Evolutionary conservation across 23 red algal genomes (phyloP), one percentile per base, ranked within the genome.

Genomic region (Gracilaria domingensis): DNA sequence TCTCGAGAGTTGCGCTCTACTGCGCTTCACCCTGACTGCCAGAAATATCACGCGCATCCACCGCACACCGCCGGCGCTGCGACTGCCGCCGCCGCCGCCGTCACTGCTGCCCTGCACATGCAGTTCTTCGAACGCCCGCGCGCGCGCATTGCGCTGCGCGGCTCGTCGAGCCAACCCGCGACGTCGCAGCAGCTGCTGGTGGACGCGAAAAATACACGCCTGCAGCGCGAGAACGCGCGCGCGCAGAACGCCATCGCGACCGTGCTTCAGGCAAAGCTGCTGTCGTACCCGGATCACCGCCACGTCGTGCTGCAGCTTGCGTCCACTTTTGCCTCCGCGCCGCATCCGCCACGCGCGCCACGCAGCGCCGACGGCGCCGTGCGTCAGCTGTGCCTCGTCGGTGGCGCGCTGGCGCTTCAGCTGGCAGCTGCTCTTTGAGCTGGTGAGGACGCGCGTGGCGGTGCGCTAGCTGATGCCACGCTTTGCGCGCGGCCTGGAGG

Each of bases 51-150:
- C n/a, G n/a, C n/a, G n/a, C n/a, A n/a, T n/a, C n/a, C n/a, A n/a
- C n/a, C n/a, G n/a, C 2, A n/a, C n/a, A n/a, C n/a, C n/a, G n/a
- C n/a, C n/a, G n/a, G n/a, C n/a, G n/a, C 75, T 17, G 17, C 80
- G 17, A 13, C 23, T 48, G 2, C 40, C 20, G n/a, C n/a, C n/a
- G n/a, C n/a, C n/a, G n/a, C n/a, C n/a, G n/a, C n/a, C n/a, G n/a
- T n/a, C n/a, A n/a, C n/a, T n/a, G n/a, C n/a, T n/a, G n/a, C 29
- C 2, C 35, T 25, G 33, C 53, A 14, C 84, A 91, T 91, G 87
- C 87, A 91, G 42, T 91, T 91, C 50, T 91, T 91, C 87, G 87
- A 91, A 42, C 56, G 76, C 37, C 75, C 87, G 24, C 57, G 75
- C 17, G 35, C 87, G 1, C 29, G 76, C 24, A 91, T 91, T 72